Conservation (phyloP, 495 filamentous ascomycete genomes). For the Aspergillus heteromorphus region DNA sequence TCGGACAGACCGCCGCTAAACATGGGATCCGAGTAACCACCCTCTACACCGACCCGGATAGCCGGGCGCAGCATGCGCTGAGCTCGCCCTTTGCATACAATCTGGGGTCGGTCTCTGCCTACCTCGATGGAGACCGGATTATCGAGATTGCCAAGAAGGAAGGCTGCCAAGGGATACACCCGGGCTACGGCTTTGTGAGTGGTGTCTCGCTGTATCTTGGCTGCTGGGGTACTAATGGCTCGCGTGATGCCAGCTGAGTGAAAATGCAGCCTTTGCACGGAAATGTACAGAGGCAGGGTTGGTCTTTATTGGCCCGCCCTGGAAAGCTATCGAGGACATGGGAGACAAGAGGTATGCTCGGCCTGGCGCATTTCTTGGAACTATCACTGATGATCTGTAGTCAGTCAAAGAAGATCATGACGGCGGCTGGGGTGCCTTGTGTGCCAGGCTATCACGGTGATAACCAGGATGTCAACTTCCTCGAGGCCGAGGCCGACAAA, state of each 20-base stretch:
- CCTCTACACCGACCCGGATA: slow-evolving; percentile 90
- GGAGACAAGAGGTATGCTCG: slow-evolving; percentile 75
- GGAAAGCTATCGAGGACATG: slow-evolving; percentile 93
- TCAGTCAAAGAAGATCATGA: slow-evolving; percentile 92
- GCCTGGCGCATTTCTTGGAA: neutral
- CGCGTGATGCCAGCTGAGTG: slow-evolving; percentile 51
- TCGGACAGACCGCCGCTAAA: slow-evolving; percentile 75
- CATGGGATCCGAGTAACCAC: slow-evolving; percentile 93
- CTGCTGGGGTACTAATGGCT: slow-evolving; percentile 4
- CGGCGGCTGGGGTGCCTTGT: slow-evolving; percentile 83
- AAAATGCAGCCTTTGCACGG: slow-evolving; percentile 87
- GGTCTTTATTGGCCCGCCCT: slow-evolving; percentile 91
- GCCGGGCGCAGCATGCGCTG: slow-evolving; percentile 78
- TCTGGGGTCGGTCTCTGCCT: slow-evolving; percentile 73
- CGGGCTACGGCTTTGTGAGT: slow-evolving; percentile 90
- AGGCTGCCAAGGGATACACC: slow-evolving; percentile 86
- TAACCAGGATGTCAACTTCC: slow-evolving; percentile 69
- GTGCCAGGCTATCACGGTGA: slow-evolving; percentile 92
- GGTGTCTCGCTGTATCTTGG: neutral
- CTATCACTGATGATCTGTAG: slow-evolving; percentile 28
- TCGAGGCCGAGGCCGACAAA: slow-evolving; percentile 68
- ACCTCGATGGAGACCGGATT: slow-evolving; percentile 89
- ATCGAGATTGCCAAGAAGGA: slow-evolving; percentile 78
- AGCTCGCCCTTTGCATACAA: slow-evolving; percentile 78
- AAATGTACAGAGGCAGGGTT: slow-evolving; percentile 87